Base-by-base conservation (phyloP, 306 rosid genomes). In the Rosa rugosa region DNA sequence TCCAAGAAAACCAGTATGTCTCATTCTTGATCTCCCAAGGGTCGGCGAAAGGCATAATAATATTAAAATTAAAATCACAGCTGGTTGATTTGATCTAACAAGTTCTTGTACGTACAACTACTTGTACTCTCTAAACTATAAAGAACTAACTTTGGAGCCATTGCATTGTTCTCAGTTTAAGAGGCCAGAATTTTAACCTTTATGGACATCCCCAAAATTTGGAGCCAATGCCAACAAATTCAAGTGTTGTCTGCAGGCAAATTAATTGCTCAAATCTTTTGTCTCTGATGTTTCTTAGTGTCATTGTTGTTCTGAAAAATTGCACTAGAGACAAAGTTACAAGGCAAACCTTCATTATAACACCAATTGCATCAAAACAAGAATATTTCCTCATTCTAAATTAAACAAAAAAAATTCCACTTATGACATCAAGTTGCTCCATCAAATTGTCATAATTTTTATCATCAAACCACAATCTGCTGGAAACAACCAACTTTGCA, bases 201-300 rank as follows among this genome's bases (percentile, higher is more conserved):
- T 57, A 4, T 18, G 53, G 69, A 59, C 41, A 73, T 56, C 10
- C 51, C 53, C 23, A 25, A 16, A 59, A 17, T 41, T 22, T 25
- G 70, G 78, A 59, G 78, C 42, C 69, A 60, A 59, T 74, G 51
- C 69, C 42, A 57, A 73, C 77, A 14, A 23, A 16, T 5, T 41
- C 44, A 10, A 14, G 56, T 44, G 45, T 49, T 44, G 79, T 75
- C 20, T 8, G 6, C 62, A 25, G 12, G 62, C 27, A 47, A 27
- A 25, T 49, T 31, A 42, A 45, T 20, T 44, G 70, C 25, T 44
- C 59, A 25, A 42, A 5, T 5, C 22, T 41, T 44, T 44, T 60
- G 45, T 41, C 38, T 73, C 42, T 22, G 20, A 74, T 44, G 69
- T 2, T n/a, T n/a, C n/a, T 56, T 41, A 22, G 7, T 56, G 8